Base-by-base conservation (phyloP, 2,329 filamentous ascomycete genomes). In the Colletotrichum tropicicola region DNA sequence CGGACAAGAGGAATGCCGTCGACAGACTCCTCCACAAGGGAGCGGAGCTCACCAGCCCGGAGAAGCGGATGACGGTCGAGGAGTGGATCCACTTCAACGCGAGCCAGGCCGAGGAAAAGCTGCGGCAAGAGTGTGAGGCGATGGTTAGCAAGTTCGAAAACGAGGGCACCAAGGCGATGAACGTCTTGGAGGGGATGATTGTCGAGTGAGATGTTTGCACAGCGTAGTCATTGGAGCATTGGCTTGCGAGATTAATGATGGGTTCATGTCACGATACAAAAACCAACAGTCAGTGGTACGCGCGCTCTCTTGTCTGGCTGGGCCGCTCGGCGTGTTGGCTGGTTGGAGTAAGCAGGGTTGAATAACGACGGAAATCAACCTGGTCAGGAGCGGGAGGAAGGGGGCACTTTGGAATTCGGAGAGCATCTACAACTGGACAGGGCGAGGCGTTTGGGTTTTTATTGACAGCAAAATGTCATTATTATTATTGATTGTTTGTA, bases 51-150 rank as follows among this genome's bases (percentile, higher is more conserved):
- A 91, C 87, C 2, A 91, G 86, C 56, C 87, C 89, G 0, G 96
- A 98, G 80, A 94, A 91, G 81, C 83, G 86, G 37, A 97, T 99
- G 94, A 95, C 90, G 5, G 93, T 98, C 0, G 93, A 97, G 76
- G 90, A 98, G 77, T 99, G 95, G 93, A 91, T 99, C 39, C 83
- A 89, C 62, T 87, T 90, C 78, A 94, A 96, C 70, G 96, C 96
- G 0, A 85, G 86, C 66, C 84, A 90, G 73, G 93, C 92, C 0
- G 94, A 98, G 80, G 88, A 90, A 77, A 90, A 89, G 75, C 81
- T 99, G 59, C 91, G 90, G 73, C 80, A 85, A 35, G 92, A 97
- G 74, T 97, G 94, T 73, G 95, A 98, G 80, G 82, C 88, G 25
- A 87, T 97, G 77, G 93, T 99, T 5, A 87, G 85, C 64, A 83